These are phyloP conservation scores for Rhodocollybia butyracea DNA, from an alignment of 768 basidiomycete species.

Conservation along the genomic window DNA sequence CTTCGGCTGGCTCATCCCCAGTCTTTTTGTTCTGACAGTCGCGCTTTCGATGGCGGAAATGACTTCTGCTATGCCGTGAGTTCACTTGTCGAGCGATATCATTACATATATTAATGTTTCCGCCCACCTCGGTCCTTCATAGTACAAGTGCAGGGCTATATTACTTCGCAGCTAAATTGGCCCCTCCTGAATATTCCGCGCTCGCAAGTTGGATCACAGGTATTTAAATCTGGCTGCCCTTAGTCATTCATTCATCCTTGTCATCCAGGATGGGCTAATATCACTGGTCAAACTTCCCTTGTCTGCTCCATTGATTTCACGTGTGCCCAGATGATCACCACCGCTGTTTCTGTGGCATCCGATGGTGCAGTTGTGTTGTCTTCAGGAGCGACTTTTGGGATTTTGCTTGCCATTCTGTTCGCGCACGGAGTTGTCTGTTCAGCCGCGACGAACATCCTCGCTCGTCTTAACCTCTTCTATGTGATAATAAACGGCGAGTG, in stretches of 20 bases:
- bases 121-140: not conserved
- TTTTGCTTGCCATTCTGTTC: constrained; percentile 60
- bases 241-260: constrained; percentile 15
- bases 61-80: constrained; percentile 74
- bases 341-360: constrained; percentile 60
- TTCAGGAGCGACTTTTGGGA: constrained; percentile 63
- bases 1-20: constrained; percentile 75
- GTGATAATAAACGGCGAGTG: constrained; percentile 59
- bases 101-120: not conserved
- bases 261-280: constrained; percentile 61
- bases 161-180: constrained; percentile 75
- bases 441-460: constrained; percentile 60
- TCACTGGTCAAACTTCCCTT: constrained; percentile 66
- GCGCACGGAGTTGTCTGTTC: constrained; percentile 72
- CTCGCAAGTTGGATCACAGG: constrained; percentile 66
- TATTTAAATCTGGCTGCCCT: not conserved
- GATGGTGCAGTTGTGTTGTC: constrained; percentile 51
- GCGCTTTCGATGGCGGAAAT: constrained; percentile 74
- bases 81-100: too few relatives aligned
- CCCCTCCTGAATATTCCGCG: constrained; percentile 56
- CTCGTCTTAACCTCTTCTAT: constrained; percentile 68
- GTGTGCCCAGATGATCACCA: constrained; percentile 77
- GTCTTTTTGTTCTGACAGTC: constrained; percentile 62
- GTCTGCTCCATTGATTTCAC: constrained; percentile 77
- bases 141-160: constrained; percentile 80